Base-by-base conservation (phyloP, 805 yeast species). In the Starmerella apicola region DNA sequence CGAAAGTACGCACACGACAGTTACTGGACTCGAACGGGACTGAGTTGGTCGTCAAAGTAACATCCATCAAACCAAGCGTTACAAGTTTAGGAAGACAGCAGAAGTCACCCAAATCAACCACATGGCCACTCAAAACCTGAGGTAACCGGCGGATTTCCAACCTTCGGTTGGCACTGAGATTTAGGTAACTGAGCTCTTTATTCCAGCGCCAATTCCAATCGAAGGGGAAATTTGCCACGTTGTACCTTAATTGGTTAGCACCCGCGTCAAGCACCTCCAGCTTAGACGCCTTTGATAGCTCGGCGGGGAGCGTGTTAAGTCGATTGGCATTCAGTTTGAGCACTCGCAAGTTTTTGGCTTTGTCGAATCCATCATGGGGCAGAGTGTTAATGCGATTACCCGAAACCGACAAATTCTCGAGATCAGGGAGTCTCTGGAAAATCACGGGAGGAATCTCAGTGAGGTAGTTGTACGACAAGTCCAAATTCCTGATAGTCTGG, bases 181-280 rank as follows among this genome's bases (percentile, higher is more conserved):
- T 91, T 56, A 91, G 69, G 52, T 80, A 85, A 50, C 68, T 74
- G 58, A 91, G 65, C 31, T 75, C 73, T 39, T 70, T 65, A 55
- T 91, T 91, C 65, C 76, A 77, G 51, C 80, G 77, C 98, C 98
- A 91, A 60, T 84, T 91, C 96, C 97, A 91, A 57, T 91, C 98
- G 55, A 83, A 88, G 13, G 91, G 93, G 71, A 85, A 82, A 58
- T 91, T 91, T 3, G 91, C 80, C 41, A 88, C 84, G 52, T 91
- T 91, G 60, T 91, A 91, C 53, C 85, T 81, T 60, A 91, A 65
- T 45, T 77, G 78, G 57, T 91, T 91, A 2, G 93, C 81, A 3
- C 96, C 94, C 15, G 83, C 91, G 62, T 91, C 99, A 27, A 91
- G 67, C 8, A 76, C 78, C 24, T 70, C 71, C 53, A 91, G 62